Evolutionary conservation across 2,329 filamentous ascomycete species (phyloP).

Genomic region (Cladosporium cucumerinum): DNA sequence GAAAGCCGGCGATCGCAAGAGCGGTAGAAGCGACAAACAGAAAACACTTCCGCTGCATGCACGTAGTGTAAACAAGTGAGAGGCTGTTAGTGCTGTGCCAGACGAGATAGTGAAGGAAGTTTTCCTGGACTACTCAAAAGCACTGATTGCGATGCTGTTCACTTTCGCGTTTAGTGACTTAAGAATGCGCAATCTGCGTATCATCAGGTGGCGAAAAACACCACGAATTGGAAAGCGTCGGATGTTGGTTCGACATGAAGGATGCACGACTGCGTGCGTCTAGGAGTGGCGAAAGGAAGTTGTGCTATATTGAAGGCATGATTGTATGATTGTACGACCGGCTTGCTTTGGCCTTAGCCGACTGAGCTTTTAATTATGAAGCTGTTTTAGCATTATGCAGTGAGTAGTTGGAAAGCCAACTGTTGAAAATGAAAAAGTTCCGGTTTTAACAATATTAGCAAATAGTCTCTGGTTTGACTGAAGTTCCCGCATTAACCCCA

Average conservation of each 20-base stretch:
- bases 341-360: background rate
- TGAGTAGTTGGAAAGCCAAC: background rate
- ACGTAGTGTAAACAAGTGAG: background rate
- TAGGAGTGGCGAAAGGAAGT: background rate
- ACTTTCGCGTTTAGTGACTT: too few relatives aligned
- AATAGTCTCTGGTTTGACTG: constrained; percentile 1
- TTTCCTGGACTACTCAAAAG: background rate
- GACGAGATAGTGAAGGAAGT: background rate
- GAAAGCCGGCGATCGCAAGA: background rate
- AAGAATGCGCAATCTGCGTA: background rate
- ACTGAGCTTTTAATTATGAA: background rate
- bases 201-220: background rate
- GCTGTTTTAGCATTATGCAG: background rate
- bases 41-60: background rate
- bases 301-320: background rate
- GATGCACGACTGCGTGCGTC: background rate
- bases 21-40: background rate
- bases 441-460: background rate
- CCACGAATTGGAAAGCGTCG: background rate
- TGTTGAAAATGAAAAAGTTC: background rate
- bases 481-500: background rate
- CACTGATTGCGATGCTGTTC: background rate
- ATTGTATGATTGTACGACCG: background rate
- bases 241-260: background rate
- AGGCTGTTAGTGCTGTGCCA: background rate